Conservation (phyloP, 2,329 filamentous ascomycete species). For the Fusarium nodosum region DNA sequence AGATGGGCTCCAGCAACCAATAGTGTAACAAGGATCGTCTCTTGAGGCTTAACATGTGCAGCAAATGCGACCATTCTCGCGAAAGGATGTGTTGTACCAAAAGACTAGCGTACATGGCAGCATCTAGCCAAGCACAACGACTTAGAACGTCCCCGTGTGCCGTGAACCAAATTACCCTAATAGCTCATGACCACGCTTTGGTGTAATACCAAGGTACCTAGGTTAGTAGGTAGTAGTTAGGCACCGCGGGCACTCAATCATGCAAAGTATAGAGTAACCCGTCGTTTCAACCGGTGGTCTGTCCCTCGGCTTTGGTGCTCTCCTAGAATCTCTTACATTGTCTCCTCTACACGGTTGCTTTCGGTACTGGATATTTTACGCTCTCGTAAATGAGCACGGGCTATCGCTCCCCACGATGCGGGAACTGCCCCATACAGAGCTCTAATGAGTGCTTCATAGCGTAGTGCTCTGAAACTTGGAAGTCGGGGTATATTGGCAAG, state of each 20-base stretch:
- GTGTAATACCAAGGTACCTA: neutral
- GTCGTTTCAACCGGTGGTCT: neutral
- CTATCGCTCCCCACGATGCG: neutral
- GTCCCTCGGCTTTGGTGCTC: neutral
- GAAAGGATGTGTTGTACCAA: neutral
- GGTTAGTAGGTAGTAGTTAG: too few species aligned
- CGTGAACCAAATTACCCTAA: conserved; percentile 1
- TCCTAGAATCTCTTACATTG: neutral
- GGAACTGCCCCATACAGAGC: conserved; percentile 5
- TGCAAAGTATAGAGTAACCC: too few species aligned
- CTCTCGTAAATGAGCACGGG: conserved; percentile 3
- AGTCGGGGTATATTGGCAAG: conserved; percentile 24
- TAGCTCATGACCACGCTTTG: neutral
- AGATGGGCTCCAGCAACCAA: conserved; percentile 1
- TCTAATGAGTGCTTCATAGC: neutral
- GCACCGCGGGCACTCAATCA: neutral
- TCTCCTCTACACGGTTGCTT: neutral
- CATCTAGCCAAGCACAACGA: neutral
- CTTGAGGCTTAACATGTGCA: conserved; percentile 1
- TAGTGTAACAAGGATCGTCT: conserved; percentile 1
- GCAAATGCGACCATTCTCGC: neutral
- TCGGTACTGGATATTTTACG: neutral
- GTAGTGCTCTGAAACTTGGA: conserved; percentile 8
- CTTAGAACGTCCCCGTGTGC: neutral
- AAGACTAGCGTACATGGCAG: neutral